Base-by-base conservation (phyloP, 2,329 filamentous ascomycete genomes). In the Colletotrichum endophyticum region DNA sequence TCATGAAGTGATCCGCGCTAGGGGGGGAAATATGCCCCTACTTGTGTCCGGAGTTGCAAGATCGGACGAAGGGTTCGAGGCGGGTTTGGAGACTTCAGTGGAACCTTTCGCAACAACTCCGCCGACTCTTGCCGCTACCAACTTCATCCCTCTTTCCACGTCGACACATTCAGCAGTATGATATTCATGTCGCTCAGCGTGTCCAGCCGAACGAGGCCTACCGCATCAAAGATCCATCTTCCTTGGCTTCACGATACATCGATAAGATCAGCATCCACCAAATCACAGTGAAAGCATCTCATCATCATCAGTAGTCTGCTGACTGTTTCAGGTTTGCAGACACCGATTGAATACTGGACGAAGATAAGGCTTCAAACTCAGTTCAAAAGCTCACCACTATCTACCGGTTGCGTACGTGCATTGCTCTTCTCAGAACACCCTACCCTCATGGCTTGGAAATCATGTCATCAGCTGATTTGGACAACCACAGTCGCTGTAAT, bases 111-210 rank as follows among this genome's bases (percentile, higher is more conserved):
- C 44, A 3, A 49, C 44, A 7, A 22, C 3, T 13, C 44, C 36
- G 36, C 36, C 6, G 34, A 36, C 34, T 36, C 13, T 36, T 36
- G 13, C 34, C 34, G 34, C 34, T 6, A 7, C 13, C 8, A 15
- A 7, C 13, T 36, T 2, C 6, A 15, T 36, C 34, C 7, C 8
- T 28, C 44, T 53, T 53, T 53, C 6, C 44, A 49, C n/a, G 11
- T 49, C 44, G 6, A 6, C 44, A 3, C 2, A 4, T 49, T 49
- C 44, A 53, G n/a, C 12, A 53, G 6, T 8, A 3, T 22, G 44
- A 8, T 49, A 9, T 6, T 6, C n/a, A 22, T 4, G 1, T 53
- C n/a, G 4, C n/a, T 13, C 44, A 1, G 1, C 0, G n/a, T 13
- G 8, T 53, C 6, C n/a, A 22, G 6, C 6, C 4, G n/a, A n/a